Base-by-base conservation (phyloP, 2,329 filamentous ascomycete genomes). In the Sordariomycetes sp. region DNA sequence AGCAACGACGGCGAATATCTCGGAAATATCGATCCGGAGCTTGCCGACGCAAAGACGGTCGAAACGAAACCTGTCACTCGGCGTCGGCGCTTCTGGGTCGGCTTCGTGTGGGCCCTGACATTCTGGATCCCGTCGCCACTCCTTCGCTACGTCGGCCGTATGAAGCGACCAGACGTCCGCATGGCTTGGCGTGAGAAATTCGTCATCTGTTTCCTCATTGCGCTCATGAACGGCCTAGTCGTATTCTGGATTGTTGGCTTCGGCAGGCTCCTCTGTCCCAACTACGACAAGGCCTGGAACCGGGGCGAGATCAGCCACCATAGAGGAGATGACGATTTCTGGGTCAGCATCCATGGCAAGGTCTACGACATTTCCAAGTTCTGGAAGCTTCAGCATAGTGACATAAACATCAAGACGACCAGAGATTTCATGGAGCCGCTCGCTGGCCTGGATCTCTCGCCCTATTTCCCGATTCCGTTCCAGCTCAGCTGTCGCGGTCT, bases 101-200 rank as follows among this genome's bases (percentile, higher is more conserved):
- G 72, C 1, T 71, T 94, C 48, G 89, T 94, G 3, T 97, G 92
- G 91, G 81, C 82, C 1, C 64, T 95, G 54, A 99, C 94, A 0
- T 97, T 90, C 69, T 97, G 89, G 88, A 94, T 97, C 63, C 94
- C 94, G 0, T 97, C 93, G 0, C 88, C 90, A 54, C 63, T 89
- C 2, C 83, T 99, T 18, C 81, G 82, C n/a, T 87, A 79, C 60
- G 67, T 97, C 59, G 94, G 94, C 35, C 89, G 93, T 24, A 99
- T 99, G 94, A 95, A 96, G 74, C 86, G 94, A 58, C 94, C 92
- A 1, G 94, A 99, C 73, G 90, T 99, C 10, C 89, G 94, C 28
- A 89, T 97, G 83, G 94, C 94, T 0, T 99, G 94, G 94, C 83
- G 94, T 71, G 94, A 99, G 68, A 99, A 99, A 73, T 56, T 99